Evolutionary conservation across 306 rosid species (phyloP).

Genomic region (Cyclanthera cordifolia): DNA sequence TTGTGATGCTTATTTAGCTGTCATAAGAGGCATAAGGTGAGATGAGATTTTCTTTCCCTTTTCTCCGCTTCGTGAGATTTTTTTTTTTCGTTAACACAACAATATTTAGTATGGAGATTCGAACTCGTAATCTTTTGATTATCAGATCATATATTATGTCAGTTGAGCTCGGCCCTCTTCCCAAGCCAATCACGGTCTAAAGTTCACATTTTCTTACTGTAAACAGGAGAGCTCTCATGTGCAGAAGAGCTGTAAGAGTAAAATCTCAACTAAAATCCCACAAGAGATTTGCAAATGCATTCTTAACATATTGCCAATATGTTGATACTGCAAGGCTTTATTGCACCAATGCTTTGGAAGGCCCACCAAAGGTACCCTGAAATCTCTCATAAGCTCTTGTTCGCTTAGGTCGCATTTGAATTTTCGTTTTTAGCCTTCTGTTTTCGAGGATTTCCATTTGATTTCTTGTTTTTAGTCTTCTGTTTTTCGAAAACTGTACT

Average conservation of each 20-base stretch:
- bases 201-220: slow-evolving; percentile 7
- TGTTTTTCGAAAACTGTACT: background rate
- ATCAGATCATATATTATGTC: too few relatives aligned
- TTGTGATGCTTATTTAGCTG: slow-evolving; percentile 91
- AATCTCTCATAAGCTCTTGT: background rate
- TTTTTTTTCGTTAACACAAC: too few relatives aligned
- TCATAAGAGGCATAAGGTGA: slow-evolving; percentile 79
- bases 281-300: slow-evolving; percentile 81
- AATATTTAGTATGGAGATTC: too few relatives aligned
- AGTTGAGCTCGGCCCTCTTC: background rate
- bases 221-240: slow-evolving; percentile 79
- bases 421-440: background rate
- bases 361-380: slow-evolving; percentile 59
- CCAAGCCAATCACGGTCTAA: background rate
- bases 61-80: background rate
- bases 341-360: slow-evolving; percentile 80
- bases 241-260: slow-evolving; percentile 86
- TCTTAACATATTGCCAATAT: slow-evolving; percentile 54
- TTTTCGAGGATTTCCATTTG: too few relatives aligned
- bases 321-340: slow-evolving; percentile 77
- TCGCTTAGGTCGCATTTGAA: background rate
- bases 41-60: background rate
- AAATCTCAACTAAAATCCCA: slow-evolving; percentile 76
- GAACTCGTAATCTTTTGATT: too few relatives aligned
- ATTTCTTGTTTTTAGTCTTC: background rate